A percentile compares a stretch with the other conserved stretches of the same genome.
Conservation (phyloP, 148 eudicot species). For the Chenopodium quinoa region DNA sequence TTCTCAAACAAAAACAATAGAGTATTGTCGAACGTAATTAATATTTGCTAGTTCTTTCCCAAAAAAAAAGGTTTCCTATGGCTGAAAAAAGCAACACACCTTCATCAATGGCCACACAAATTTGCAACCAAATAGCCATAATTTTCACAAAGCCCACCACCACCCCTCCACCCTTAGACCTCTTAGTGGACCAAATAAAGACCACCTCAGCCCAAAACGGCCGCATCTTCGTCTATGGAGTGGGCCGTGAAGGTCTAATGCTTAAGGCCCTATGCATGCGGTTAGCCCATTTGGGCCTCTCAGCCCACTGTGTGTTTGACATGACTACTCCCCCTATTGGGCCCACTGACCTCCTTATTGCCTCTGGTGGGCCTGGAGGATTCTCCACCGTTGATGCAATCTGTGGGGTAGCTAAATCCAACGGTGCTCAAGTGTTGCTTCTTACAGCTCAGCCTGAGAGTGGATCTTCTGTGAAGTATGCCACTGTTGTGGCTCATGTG, state of each 20-base stretch:
- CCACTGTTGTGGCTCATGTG: slow-evolving; percentile 60
- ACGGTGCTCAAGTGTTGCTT: slow-evolving; percentile 60
- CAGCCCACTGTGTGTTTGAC: slow-evolving; percentile 79
- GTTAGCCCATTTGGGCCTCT: slow-evolving; percentile 65
- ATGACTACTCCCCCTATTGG: slow-evolving; percentile 89
- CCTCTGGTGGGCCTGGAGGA: slow-evolving; percentile 88
- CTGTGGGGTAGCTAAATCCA: slow-evolving; percentile 57
- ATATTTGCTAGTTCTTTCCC: no score
- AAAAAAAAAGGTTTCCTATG: slow-evolving; percentile 13
- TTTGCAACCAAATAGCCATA: slow-evolving; percentile 66
- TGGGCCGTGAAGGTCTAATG: slow-evolving; percentile 96
- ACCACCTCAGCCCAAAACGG: slow-evolving; percentile 39
- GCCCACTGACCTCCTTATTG: slow-evolving; percentile 67
- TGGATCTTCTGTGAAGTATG: slow-evolving; percentile 45
- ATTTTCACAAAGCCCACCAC: slow-evolving; percentile 61
- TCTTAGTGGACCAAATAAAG: slow-evolving; percentile 51
- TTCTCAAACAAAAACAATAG: no score
- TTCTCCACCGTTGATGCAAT: slow-evolving; percentile 87
- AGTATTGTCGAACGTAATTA: no score
- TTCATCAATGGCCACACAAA: slow-evolving; percentile 54
- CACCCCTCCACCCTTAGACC: slow-evolving; percentile 44
- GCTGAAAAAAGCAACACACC: slow-evolving; percentile 30
- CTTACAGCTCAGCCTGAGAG: slow-evolving; percentile 69
- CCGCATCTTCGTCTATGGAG: slow-evolving; percentile 73
- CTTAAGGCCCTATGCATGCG: slow-evolving; percentile 79